Percentiles rank a stretch among this genome's conserved stretches.
Conservation (phyloP, 106 monocot genomes). For the Phalaenopsis aphrodite region DNA sequence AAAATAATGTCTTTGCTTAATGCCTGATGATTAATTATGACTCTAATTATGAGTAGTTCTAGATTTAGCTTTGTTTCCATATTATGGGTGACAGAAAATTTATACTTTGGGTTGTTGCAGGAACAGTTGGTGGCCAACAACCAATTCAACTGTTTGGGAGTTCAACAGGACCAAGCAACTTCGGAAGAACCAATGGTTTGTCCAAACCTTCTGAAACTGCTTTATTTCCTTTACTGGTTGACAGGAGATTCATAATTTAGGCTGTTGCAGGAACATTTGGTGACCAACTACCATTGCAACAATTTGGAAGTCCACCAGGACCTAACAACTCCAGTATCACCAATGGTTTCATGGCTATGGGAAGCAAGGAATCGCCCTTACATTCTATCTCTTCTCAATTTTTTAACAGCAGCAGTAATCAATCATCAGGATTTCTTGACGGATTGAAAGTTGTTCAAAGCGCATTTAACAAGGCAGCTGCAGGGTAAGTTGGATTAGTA, state of each 20-base stretch:
- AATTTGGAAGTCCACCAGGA: slow-evolving; percentile 22
- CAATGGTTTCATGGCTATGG: slow-evolving; percentile 14
- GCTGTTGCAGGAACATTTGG: slow-evolving; percentile 28
- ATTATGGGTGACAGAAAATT: not conserved
- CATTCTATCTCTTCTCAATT: slow-evolving; percentile 2
- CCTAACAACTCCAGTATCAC: slow-evolving; percentile 9
- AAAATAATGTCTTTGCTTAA: not conserved
- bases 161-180: slow-evolving; percentile 10
- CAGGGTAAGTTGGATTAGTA: slow-evolving; percentile 24
- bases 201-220: not conserved
- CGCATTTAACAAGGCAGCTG: slow-evolving; percentile 5
- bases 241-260: not conserved
- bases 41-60: not conserved
- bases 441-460: slow-evolving; percentile 7
- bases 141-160: slow-evolving; percentile 20
- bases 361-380: slow-evolving; percentile 10
- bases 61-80: not conserved
- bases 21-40: not conserved
- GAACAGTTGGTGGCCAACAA: slow-evolving; percentile 21
- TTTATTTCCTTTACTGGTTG: not conserved
- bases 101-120: slow-evolving; percentile 18
- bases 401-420: slow-evolving; percentile 14
- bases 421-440: slow-evolving; percentile 15
- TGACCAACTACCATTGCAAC: slow-evolving; percentile 18
- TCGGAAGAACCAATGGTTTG: slow-evolving; percentile 3